Conservation (phyloP, 2,329 filamentous ascomycete genomes). For the Pleoardoris graminearum region DNA sequence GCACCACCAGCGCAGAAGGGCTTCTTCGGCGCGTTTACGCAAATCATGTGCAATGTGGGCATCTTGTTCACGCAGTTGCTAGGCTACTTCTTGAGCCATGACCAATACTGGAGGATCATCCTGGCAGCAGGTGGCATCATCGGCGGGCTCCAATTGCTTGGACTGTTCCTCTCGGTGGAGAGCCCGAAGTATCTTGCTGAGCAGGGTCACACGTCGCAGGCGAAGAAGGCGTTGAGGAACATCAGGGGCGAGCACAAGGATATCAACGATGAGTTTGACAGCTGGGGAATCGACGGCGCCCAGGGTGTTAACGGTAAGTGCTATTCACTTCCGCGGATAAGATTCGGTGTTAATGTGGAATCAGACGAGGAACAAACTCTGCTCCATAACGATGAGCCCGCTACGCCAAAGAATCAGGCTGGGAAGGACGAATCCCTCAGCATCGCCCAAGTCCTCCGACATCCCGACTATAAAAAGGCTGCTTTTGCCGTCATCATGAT, state of each 20-base stretch:
- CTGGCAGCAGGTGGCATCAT: constrained; percentile 73
- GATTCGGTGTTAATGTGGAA: constrained; percentile 17
- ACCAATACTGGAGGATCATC: constrained; percentile 80
- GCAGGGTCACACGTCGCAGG: constrained; percentile 62
- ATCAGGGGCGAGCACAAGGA: constrained; percentile 72
- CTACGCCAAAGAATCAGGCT: constrained; percentile 27
- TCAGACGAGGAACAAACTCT: constrained; percentile 72
- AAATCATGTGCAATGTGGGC: constrained; percentile 90
- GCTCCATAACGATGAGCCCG: constrained; percentile 51
- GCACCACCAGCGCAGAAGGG: constrained; percentile 71
- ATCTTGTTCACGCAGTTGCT: constrained; percentile 82
- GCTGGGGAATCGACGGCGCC: constrained; percentile 46
- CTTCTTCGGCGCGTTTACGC: constrained; percentile 81
- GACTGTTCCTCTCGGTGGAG: constrained; percentile 74
- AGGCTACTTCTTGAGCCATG: constrained; percentile 84
- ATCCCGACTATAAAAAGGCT: constrained; percentile 74
- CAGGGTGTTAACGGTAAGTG: constrained; percentile 35
- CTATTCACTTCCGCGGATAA: background rate
- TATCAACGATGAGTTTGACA: constrained; percentile 72
- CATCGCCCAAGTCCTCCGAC: constrained; percentile 61
- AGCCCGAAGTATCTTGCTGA: constrained; percentile 85
- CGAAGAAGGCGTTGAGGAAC: constrained; percentile 69
- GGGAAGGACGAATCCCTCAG: constrained; percentile 45
- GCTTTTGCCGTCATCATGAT: constrained; percentile 88
- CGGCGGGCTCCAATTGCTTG: constrained; percentile 67